Conservation (phyloP, 371 early-diverging fungal genomes). For the Entomophthora muscae region DNA sequence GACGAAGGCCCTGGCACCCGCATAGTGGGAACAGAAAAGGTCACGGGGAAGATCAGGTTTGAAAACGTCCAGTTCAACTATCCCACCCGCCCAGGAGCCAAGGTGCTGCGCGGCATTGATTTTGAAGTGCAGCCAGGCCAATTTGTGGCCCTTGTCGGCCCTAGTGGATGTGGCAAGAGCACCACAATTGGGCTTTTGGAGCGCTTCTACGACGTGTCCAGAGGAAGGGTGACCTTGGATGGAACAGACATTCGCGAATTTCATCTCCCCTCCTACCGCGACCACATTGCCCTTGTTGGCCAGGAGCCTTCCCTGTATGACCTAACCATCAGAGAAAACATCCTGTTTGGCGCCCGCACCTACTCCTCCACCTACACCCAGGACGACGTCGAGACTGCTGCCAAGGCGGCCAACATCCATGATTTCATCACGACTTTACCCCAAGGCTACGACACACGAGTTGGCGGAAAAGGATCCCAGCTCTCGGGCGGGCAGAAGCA, state of each 20-base stretch:
- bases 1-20: slow-evolving; percentile 26
- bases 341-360: slow-evolving; percentile 33
- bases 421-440: slow-evolving; percentile 48
- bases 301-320: slow-evolving; percentile 77
- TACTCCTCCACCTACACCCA: slow-evolving; percentile 15
- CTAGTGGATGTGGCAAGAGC: slow-evolving; percentile 74
- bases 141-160: slow-evolving; percentile 75
- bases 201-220: slow-evolving; percentile 63
- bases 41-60: slow-evolving; percentile 30
- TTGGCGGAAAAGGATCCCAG: slow-evolving; percentile 54
- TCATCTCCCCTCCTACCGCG: slow-evolving; percentile 31
- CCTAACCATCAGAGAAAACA: slow-evolving; percentile 61
- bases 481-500: slow-evolving; percentile 55
- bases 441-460: slow-evolving; percentile 57
- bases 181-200: slow-evolving; percentile 68
- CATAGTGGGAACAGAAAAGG: slow-evolving; percentile 30
- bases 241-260: slow-evolving; percentile 40
- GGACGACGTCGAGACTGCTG: slow-evolving; percentile 38
- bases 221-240: slow-evolving; percentile 44
- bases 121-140: slow-evolving; percentile 52
- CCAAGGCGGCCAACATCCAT: slow-evolving; percentile 54
- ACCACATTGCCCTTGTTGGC: slow-evolving; percentile 54
- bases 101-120: slow-evolving; percentile 56
- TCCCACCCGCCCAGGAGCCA: slow-evolving; percentile 57
- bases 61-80: slow-evolving; percentile 54